Base-by-base conservation (phyloP, 108 stramenopile genomes). In the Cylindrotheca closterium region DNA sequence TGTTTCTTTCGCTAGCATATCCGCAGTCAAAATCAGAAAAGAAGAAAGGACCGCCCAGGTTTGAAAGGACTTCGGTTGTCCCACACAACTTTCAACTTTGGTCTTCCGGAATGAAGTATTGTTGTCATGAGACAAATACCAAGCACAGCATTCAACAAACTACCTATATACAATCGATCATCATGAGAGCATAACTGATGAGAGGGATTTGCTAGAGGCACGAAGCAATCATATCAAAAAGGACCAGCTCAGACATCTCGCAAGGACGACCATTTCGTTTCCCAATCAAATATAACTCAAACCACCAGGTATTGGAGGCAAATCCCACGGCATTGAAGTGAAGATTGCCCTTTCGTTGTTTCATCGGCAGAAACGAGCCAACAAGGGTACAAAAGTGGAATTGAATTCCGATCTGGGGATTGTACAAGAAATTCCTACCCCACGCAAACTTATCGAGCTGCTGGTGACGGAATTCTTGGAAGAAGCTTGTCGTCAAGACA, bases 241-340 rank as follows among this genome's bases (percentile, higher is more conserved):
- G 18, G 51, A 68, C 23, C 42, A 73, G 27, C 42, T 80, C 24
- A 33, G 26, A 32, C 55, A 70, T 21, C 30, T 71, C 18, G 76
- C 75, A 3, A 51, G 27, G 4, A 30, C 68, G 0, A 70, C 60
- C 47, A 68, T 81, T 27, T 77, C 76, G 12, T 81, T 81, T 54
- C 80, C 80, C 21, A 83, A 78, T 25, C 26, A 30, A n/a, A 46
- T 12, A 0, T 33, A 8, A 1, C 17, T 32, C 3, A n/a, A n/a
- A n/a, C 17, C 26, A 2, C 17, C 42, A 1, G 47, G 21, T 7
- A 29, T 30, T 28, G 55, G 5, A 29, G 73, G 85, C 2, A 88
- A 85, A 31, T 84, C 86, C 18, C 83, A 84, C 51, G 85, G 88
- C 66, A 58, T 86, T 31, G 86, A 87, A 63, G 66, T 87, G 32